Evolutionary conservation across 768 basidiomycete species (phyloP), one percentile per base, ranked within the genome.

Genomic region (Trametes villosa): DNA sequence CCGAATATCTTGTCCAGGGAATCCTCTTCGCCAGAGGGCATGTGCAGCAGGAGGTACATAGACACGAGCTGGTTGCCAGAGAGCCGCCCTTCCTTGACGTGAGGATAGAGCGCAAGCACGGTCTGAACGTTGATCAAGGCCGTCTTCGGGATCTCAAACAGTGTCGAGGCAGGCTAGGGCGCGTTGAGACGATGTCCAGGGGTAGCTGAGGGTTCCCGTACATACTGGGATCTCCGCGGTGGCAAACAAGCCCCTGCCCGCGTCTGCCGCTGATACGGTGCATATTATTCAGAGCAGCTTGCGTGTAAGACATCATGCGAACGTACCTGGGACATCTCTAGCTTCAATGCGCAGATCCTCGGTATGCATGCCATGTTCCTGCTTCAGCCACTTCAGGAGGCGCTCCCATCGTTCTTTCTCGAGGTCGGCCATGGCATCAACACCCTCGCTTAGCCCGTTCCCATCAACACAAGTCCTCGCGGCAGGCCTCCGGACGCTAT

Each of bases 1-100:
- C 88, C 84, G 71, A 87, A 88, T 15, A 71, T 71, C 65, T 81
- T 76, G 66, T 91, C 89, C 26, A 61, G 63, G 22, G 84, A 86
- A 18, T 76, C 75, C 2, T 68, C 72, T 8, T 70, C 68, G n/a
- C 57, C 67, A 33, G 60, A 54, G 1, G 88, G 89, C 42, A 81
- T 82, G 74, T 91, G 81, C 2, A 95, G 76, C 40, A 85, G 79
- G 11, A 97, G 79, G 77, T 97, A 93, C 60, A 98, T 75, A 7
- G 92, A 85, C 31, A 97, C 82, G 17, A 92, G 72, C 68, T 97
- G 95, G 4, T 80, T 81, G 11, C 91, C 89, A 24, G 82, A 85
- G 61, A 89, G 70, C 17, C 68, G 65, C 8, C 55, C 54, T 29
- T 45, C 68, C 45, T 50, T 38, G 26, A 62, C 24, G 1, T 70